Evolutionary conservation across 2,329 filamentous ascomycete species (phyloP).

Genomic region (Exophiala lecanii-corni): DNA sequence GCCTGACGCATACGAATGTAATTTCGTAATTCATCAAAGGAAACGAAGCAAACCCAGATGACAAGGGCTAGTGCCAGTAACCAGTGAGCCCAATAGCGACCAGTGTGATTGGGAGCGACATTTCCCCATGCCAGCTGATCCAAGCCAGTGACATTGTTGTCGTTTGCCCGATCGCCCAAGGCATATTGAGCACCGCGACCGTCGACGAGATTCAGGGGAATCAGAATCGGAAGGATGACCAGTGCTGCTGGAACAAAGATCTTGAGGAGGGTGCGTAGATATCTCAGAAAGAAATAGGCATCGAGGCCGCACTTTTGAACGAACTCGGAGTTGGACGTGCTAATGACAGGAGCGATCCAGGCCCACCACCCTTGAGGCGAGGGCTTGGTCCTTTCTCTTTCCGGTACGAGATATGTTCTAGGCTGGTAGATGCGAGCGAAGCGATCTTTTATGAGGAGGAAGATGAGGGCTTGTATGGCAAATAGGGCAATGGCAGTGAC

Average conservation of each 20-base stretch:
- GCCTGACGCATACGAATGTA: conserved; percentile 94
- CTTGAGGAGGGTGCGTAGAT: conserved; percentile 76
- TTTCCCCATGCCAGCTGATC: conserved; percentile 88
- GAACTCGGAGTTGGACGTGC: conserved; percentile 70
- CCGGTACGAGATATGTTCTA: conserved; percentile 79
- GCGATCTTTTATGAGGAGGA: conserved; percentile 71
- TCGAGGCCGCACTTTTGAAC: conserved; percentile 95
- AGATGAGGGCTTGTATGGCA: conserved; percentile 60
- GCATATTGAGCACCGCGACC: conserved; percentile 59
- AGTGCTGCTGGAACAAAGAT: conserved; percentile 82
- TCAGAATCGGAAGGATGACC: conserved; percentile 75
- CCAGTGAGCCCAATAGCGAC: conserved; percentile 79
- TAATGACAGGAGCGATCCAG: conserved; percentile 58
- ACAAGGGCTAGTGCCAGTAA: conserved; percentile 73
- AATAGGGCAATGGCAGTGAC: conserved; percentile 60
- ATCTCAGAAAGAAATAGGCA: conserved; percentile 95
- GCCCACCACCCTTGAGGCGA: conserved; percentile 57
- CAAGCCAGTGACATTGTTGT: conserved; percentile 58
- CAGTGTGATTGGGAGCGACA: conserved; percentile 59
- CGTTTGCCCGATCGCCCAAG: conserved; percentile 32
- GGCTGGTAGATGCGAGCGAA: conserved; percentile 80
- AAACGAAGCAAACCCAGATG: conserved; percentile 78
- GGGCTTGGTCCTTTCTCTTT: conserved; percentile 74
- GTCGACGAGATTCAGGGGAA: conserved; percentile 76
- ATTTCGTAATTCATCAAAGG: conserved; percentile 77